Conservation (phyloP, 208 protist species). For the Angomonas ambiguus region DNA sequence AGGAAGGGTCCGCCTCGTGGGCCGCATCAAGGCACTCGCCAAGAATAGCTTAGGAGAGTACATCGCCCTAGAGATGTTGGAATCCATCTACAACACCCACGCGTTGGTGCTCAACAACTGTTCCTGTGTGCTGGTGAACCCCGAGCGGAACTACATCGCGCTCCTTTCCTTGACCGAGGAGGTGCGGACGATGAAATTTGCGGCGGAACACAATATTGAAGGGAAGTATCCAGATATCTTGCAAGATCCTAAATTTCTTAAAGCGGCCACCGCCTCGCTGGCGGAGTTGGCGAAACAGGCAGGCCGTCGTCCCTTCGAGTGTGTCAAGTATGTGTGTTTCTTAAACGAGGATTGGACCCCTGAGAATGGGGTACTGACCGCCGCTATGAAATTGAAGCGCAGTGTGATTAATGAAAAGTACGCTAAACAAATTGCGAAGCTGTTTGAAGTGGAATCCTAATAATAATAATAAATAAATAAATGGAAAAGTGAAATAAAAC, state of each 20-base stretch:
- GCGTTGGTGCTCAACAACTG: slow-evolving; percentile 60
- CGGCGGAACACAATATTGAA: slow-evolving; percentile 29
- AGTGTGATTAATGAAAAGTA: slow-evolving; percentile 44
- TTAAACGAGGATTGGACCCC: slow-evolving; percentile 67
- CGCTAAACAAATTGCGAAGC: slow-evolving; percentile 31
- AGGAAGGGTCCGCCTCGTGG: slow-evolving; percentile 68
- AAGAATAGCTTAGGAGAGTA: slow-evolving; percentile 91
- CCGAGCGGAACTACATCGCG: slow-evolving; percentile 66
- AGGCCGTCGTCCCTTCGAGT: slow-evolving; percentile 44
- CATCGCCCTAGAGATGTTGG: slow-evolving; percentile 84
- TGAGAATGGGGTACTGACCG: slow-evolving; percentile 69
- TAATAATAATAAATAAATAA: neutral
- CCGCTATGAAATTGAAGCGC: slow-evolving; percentile 74
- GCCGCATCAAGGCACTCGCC: slow-evolving; percentile 90
- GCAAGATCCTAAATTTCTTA: slow-evolving; percentile 22
- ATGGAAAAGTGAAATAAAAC: neutral
- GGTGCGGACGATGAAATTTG: slow-evolving; percentile 36
- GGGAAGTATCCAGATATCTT: slow-evolving; percentile 20
- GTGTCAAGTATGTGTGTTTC: slow-evolving; percentile 30
- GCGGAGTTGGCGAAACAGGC: neutral
- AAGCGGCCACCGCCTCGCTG: slow-evolving; percentile 5
- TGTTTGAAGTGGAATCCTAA: slow-evolving; percentile 35
- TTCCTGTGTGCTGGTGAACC: slow-evolving; percentile 76
- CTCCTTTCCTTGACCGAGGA: slow-evolving; percentile 57
- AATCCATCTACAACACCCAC: slow-evolving; percentile 64